Evolutionary conservation across 2,329 filamentous ascomycete species (phyloP).

Genomic region (Acrocalymma vagum): DNA sequence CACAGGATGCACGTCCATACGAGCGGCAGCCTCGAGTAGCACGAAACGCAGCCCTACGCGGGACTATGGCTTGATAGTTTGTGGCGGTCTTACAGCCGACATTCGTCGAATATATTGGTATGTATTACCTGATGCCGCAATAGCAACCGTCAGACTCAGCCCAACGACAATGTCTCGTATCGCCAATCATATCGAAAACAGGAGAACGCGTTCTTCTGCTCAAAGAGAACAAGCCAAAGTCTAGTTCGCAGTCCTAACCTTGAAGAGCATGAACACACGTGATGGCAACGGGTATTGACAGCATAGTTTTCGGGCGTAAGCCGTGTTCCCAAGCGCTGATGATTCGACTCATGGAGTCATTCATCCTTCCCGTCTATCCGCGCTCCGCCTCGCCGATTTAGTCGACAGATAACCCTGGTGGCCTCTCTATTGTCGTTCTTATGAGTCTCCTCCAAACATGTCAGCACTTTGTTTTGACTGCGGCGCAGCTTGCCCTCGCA

Average conservation of each 20-base stretch:
- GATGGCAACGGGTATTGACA: too few relatives aligned
- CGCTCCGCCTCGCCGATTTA: slow-evolving; percentile 24
- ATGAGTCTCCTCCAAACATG: too few relatives aligned
- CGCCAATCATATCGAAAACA: background rate
- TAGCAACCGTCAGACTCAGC: too few relatives aligned
- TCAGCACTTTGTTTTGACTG: slow-evolving; percentile 37
- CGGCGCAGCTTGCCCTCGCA: slow-evolving; percentile 35
- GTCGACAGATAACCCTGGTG: slow-evolving; percentile 28
- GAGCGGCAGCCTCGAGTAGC: slow-evolving; percentile 1
- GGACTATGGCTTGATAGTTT: too few relatives aligned
- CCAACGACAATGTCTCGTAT: slow-evolving; percentile 4
- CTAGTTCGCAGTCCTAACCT: background rate
- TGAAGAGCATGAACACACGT: background rate
- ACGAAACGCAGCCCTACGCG: slow-evolving; percentile 3
- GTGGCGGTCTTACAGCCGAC: too few relatives aligned
- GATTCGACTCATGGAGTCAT: slow-evolving; percentile 31
- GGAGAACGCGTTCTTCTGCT: background rate
- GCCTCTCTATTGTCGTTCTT: too few relatives aligned
- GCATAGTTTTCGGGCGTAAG: too few relatives aligned
- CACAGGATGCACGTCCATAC: too few relatives aligned
- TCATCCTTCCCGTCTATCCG: slow-evolving; percentile 45
- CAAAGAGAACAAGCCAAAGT: background rate
- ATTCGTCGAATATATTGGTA: too few relatives aligned
- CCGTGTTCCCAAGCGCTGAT: slow-evolving; percentile 7
- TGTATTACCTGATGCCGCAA: too few relatives aligned